Evolutionary conservation across 129 eudicot genomes (phyloP), one percentile per base, ranked within the genome.

Genomic region (Flaveria linearis): DNA sequence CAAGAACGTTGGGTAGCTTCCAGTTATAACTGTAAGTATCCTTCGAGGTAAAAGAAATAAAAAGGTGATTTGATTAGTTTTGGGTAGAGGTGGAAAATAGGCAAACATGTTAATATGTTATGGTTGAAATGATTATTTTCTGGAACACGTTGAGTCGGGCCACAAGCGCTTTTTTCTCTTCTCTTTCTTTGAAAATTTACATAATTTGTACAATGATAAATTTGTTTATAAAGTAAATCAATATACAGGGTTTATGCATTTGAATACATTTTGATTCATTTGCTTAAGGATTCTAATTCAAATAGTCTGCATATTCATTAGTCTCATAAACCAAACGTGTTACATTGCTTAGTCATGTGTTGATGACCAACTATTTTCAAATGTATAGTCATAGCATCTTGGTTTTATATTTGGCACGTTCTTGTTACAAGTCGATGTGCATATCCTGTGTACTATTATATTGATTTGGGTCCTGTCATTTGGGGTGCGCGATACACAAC

Each of bases 11-110:
- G 17, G 53, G 14, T 14, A 52, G 66, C 20, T 63, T 17, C 17
- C 50, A 69, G 66, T 66, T 89, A 66, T 75, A 83, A 85, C 56
- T 42, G 51, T 17, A 41, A 39, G 28, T 18, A 9, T 18, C 28
- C 15, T 66, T 49, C 16, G 23, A 13, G 25, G 53, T 46, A 60
- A 10, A 56, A 36, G 30, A 56, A 22, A 13, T 3, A 39, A 7
- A 42, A 58, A 23, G 42, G 36, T 41, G 3, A 42, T 14, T 43
- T 15, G 26, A 43, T 43, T 68, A 14, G 53, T 22, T 2, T 30
- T 43, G 46, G 12, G 45, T 26, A 9, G 15, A 30, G 28, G 13
- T 9, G 14, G 63, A 53, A 53, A 53, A 53, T 1, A 16, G 60
- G 60, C 26, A 3, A 36, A 49, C 52, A 11, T 10, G 3, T 30